Conservation (phyloP, 176 grass and related monocot genomes). For the Thinopyrum elongatum region DNA sequence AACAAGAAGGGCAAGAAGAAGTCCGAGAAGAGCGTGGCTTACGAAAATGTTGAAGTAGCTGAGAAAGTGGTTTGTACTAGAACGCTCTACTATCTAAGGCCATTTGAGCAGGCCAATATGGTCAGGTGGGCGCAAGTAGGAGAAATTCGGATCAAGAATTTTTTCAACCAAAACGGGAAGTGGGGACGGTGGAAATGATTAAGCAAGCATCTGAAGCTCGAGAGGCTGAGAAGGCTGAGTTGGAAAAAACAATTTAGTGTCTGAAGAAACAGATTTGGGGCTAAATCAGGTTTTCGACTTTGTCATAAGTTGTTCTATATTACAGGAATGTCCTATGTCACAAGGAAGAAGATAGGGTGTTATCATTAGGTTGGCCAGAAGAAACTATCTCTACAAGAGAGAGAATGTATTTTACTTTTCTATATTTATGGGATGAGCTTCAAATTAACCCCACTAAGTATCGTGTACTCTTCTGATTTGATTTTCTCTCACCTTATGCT, state of each 20-base stretch:
- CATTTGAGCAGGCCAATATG: not conserved
- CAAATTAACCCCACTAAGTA: no score
- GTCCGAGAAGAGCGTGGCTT: slow-evolving; percentile 41
- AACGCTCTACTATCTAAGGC: slow-evolving; percentile 27
- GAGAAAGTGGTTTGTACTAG: slow-evolving; percentile 12
- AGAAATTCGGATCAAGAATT: not conserved
- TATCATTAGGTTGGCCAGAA: no score
- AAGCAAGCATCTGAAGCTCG: not conserved
- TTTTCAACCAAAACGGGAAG: slow-evolving; percentile 5
- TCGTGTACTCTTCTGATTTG: no score
- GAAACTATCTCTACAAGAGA: no score
- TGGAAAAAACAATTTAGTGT: not conserved
- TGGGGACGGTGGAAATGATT: not conserved
- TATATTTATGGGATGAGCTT: no score
- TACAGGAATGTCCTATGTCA: no score
- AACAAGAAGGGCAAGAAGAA: slow-evolving; percentile 34
- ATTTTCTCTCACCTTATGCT: no score
- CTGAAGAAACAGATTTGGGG: not conserved
- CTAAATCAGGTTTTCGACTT: not conserved
- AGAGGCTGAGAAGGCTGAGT: not conserved
- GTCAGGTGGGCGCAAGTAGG: not conserved
- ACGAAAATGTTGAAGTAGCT: not conserved
- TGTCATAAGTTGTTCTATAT: not conserved
- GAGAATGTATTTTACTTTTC: no score
- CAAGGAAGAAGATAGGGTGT: no score